Evolutionary conservation across 208 protist genomes (phyloP).

Genomic region (Leishmania major): DNA sequence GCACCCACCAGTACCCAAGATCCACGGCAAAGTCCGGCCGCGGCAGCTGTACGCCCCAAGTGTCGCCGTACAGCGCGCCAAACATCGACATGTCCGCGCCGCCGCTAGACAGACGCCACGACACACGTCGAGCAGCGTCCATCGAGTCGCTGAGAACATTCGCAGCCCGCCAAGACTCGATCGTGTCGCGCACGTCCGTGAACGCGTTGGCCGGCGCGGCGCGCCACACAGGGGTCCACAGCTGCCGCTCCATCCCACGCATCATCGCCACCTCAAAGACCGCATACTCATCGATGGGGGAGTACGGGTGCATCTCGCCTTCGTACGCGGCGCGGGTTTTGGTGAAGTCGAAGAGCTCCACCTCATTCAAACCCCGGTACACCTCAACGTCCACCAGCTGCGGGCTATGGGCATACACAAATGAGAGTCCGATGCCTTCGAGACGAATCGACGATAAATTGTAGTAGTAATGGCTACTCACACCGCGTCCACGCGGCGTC

Average conservation of each 20-base stretch:
- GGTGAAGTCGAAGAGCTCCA: slow-evolving; percentile 27
- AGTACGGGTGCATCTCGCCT: slow-evolving; percentile 35
- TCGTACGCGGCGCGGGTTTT: slow-evolving; percentile 26
- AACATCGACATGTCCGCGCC: slow-evolving; percentile 1
- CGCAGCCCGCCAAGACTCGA: slow-evolving; percentile 11
- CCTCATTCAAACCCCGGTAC: slow-evolving; percentile 22
- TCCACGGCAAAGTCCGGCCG: slow-evolving; percentile 19
- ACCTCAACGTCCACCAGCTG: slow-evolving; percentile 28
- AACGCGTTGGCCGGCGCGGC: neutral
- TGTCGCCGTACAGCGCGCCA: slow-evolving; percentile 17
- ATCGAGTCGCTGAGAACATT: neutral
- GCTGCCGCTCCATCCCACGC: slow-evolving; percentile 19
- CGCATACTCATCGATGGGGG: slow-evolving; percentile 27
- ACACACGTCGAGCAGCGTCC: neutral
- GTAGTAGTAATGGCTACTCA: slow-evolving; percentile 26
- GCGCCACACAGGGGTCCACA: slow-evolving; percentile 21
- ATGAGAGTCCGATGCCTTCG: slow-evolving; percentile 28
- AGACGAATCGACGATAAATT: slow-evolving; percentile 18
- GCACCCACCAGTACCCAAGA: slow-evolving; percentile 12
- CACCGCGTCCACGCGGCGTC: slow-evolving; percentile 13
- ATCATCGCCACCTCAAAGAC: slow-evolving; percentile 25
- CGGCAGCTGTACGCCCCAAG: slow-evolving; percentile 19
- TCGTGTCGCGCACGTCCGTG: slow-evolving; percentile 6
- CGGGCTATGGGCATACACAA: slow-evolving; percentile 33
- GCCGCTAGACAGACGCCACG: neutral